These are phyloP conservation scores for Bipolaris zeicola DNA, from an alignment of 2,329 filamentous ascomycete genomes.

Conservation along the genomic window DNA sequence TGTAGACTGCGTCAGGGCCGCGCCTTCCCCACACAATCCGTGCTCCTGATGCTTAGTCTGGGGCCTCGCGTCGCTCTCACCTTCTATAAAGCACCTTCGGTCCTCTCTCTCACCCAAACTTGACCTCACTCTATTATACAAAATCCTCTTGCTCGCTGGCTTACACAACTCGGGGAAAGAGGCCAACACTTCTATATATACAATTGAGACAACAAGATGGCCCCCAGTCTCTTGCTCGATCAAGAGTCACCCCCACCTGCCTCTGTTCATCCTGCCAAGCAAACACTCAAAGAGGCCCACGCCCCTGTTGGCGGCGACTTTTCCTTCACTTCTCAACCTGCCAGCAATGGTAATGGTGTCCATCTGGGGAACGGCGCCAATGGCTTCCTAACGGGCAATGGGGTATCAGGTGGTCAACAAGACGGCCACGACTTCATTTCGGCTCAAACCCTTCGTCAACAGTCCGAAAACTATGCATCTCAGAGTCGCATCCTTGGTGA, in stretches of 20 bases:
- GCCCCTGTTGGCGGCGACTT: constrained; percentile 22
- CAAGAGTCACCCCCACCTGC: constrained; percentile 28
- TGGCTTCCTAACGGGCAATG: constrained; percentile 18
- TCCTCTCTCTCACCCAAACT: constrained; percentile 15
- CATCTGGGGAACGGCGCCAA: constrained; percentile 20
- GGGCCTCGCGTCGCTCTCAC: constrained; percentile 4
- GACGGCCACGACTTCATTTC: constrained; percentile 32
- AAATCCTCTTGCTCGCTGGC: background rate
- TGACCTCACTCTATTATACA: background rate
- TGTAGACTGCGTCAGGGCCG: constrained; percentile 11
- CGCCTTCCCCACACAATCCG: constrained; percentile 30
- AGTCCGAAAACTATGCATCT: constrained; percentile 33
- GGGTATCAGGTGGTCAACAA: constrained; percentile 16
- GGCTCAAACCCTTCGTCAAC: constrained; percentile 33
- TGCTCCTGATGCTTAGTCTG: constrained; percentile 13
- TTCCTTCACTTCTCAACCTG: constrained; percentile 20
- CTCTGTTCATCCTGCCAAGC: constrained; percentile 23
- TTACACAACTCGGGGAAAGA: background rate
- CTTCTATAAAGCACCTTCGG: constrained; percentile 22
- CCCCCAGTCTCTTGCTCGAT: constrained; percentile 38
- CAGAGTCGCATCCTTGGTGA: constrained; percentile 16
- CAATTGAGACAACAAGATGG: constrained; percentile 26
- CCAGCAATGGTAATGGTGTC: constrained; percentile 19
- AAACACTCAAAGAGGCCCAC: constrained; percentile 29
- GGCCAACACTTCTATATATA: background rate